Conservation (phyloP, 345 rosid genomes). For the Citrus cavaleriei region DNA sequence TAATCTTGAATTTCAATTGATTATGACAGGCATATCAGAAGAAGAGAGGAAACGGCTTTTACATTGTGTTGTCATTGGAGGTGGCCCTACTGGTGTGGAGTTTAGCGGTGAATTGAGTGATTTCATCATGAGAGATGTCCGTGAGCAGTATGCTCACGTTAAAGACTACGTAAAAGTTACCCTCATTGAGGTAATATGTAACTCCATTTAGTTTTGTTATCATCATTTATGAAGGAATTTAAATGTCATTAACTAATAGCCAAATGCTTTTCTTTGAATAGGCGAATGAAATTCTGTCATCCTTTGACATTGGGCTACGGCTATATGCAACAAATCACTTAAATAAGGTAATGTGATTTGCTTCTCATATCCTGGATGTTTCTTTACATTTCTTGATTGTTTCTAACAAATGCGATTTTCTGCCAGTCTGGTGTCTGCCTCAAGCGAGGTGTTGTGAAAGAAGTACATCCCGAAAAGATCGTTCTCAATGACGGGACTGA, state of each 20-base stretch:
- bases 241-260: not conserved
- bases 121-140: conserved; percentile 90
- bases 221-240: not conserved
- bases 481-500: conserved; percentile 53
- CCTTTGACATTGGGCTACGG: conserved; percentile 65
- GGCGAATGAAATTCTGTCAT: conserved; percentile 87
- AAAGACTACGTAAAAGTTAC: conserved; percentile 80
- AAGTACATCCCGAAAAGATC: conserved; percentile 48
- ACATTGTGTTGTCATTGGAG: conserved; percentile 92
- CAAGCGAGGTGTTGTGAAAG: conserved; percentile 54
- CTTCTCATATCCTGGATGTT: not conserved
- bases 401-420: conserved; percentile 12
- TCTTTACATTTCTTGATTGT: not conserved
- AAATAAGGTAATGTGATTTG: conserved; percentile 41
- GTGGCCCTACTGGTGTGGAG: conserved; percentile 98
- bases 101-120: conserved; percentile 95
- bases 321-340: conserved; percentile 66
- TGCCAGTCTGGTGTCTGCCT: conserved; percentile 48
- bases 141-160: conserved; percentile 58
- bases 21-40: conserved; percentile 56
- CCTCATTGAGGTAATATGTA: conserved; percentile 68
- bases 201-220: not conserved
- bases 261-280: conserved; percentile 17
- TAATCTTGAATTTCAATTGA: not conserved
- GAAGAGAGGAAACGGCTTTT: conserved; percentile 76